Evolutionary conservation across 2,329 filamentous ascomycete genomes (phyloP).

Genomic region (Beauveria sp.): DNA sequence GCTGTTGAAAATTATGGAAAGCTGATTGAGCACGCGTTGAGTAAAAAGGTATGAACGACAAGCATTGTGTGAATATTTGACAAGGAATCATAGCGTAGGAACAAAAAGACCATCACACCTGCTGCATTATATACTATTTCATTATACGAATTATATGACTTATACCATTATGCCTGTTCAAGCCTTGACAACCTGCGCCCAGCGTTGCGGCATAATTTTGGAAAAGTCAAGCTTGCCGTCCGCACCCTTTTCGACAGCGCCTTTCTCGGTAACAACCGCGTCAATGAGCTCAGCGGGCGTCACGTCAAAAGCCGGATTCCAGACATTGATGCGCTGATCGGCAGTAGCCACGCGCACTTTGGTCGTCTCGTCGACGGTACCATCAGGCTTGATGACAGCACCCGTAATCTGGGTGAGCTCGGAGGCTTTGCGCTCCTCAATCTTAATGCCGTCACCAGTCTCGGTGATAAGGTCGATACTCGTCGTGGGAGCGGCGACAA

Average conservation of each 20-base stretch:
- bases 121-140: conserved; percentile 1
- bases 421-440: conserved; percentile 74
- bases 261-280: conserved; percentile 87
- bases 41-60: neutral
- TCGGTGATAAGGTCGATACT: conserved; percentile 82
- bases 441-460: conserved; percentile 73
- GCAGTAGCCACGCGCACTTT: conserved; percentile 75
- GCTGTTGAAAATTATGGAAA: conserved; percentile 75
- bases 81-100: neutral
- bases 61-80: neutral
- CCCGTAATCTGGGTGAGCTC: conserved; percentile 84
- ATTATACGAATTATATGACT: neutral
- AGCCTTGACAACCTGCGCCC: conserved; percentile 28
- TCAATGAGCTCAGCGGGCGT: conserved; percentile 86
- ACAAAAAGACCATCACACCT: neutral
- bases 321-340: conserved; percentile 70
- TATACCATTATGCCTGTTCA: neutral
- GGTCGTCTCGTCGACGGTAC: conserved; percentile 52
- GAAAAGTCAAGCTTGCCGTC: conserved; percentile 63
- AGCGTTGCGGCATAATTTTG: conserved; percentile 48
- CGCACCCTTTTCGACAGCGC: conserved; percentile 69
- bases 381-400: conserved; percentile 57
- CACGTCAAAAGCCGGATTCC: conserved; percentile 97
- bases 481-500: conserved; percentile 90
- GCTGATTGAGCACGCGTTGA: conserved; percentile 51